Percentiles rank a stretch among this genome's conserved stretches.
Evolutionary conservation across 2,329 filamentous ascomycete species (phyloP).

Genomic region (Botrytis aclada): DNA sequence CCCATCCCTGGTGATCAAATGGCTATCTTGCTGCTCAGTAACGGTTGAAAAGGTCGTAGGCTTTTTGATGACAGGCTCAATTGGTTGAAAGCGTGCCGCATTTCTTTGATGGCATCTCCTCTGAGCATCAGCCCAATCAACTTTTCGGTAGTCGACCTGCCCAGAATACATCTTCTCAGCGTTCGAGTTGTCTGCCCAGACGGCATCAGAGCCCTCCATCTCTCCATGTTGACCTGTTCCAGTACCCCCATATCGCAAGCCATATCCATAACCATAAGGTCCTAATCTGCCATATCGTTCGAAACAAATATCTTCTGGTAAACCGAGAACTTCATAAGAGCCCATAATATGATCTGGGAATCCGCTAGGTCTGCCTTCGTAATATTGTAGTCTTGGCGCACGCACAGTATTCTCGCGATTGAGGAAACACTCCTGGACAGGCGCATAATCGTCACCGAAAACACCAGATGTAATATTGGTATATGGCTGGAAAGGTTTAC

Average conservation of each 20-base stretch:
- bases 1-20: slow-evolving; percentile 20
- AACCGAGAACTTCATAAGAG: slow-evolving; percentile 76
- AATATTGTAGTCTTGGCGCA: slow-evolving; percentile 69
- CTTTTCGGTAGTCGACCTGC: slow-evolving; percentile 71
- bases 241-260: slow-evolving; percentile 70
- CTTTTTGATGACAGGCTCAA: slow-evolving; percentile 12
- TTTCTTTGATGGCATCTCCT: slow-evolving; percentile 71
- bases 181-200: slow-evolving; percentile 60
- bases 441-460: slow-evolving; percentile 49
- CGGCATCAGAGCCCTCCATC: slow-evolving; percentile 70
- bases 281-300: slow-evolving; percentile 86
- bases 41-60: slow-evolving; percentile 24
- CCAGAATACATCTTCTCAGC: slow-evolving; percentile 40
- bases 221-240: slow-evolving; percentile 86
- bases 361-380: slow-evolving; percentile 73
- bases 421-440: slow-evolving; percentile 72
- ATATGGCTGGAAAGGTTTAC: slow-evolving; percentile 61
- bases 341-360: slow-evolving; percentile 84
- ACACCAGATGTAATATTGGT: slow-evolving; percentile 48
- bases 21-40: slow-evolving; percentile 5
- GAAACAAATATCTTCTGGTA: slow-evolving; percentile 86
- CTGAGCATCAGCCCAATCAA: slow-evolving; percentile 79
- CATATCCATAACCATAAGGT: slow-evolving; percentile 88
- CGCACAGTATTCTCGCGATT: slow-evolving; percentile 63
- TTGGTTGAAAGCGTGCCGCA: slow-evolving; percentile 56